These are phyloP conservation scores for Rhizophora apiculata DNA, from an alignment of 345 rosid species.

Conservation along the genomic window DNA sequence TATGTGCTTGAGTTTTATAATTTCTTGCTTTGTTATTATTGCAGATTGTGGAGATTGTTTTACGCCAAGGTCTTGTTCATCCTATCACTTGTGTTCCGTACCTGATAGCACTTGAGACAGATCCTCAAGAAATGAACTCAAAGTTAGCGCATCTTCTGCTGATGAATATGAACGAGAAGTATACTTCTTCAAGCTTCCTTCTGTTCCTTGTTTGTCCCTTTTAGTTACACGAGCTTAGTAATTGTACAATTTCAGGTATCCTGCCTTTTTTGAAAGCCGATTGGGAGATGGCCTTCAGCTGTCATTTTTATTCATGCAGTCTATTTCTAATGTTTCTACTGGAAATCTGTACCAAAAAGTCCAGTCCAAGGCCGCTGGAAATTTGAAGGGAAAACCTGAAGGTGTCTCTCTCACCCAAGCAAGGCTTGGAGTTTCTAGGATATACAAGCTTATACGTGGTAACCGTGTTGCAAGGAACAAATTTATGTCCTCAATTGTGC, in stretches of 20 bases:
- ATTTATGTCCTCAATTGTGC: constrained; percentile 94
- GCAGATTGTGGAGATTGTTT: constrained; percentile 97
- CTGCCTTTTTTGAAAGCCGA: constrained; percentile 95
- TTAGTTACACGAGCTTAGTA: constrained; percentile 21
- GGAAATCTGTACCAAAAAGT: constrained; percentile 40
- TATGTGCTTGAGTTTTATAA: background rate
- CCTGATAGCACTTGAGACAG: constrained; percentile 98
- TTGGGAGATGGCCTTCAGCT: constrained; percentile 96
- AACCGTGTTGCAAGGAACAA: constrained; percentile 88
- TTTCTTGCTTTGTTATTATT: constrained; percentile 1
- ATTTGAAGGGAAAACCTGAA: constrained; percentile 60
- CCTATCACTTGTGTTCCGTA: constrained; percentile 98
- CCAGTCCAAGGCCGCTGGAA: constrained; percentile 53
- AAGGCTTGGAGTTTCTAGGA: constrained; percentile 92
- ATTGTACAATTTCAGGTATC: constrained; percentile 64
- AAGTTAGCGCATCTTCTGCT: constrained; percentile 97
- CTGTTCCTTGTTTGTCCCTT: background rate
- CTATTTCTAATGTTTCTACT: constrained; percentile 39
- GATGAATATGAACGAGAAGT: constrained; percentile 99
- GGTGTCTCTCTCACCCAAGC: constrained; percentile 70
- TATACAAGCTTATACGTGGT: constrained; percentile 94
- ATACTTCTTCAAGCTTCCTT: constrained; percentile 20
- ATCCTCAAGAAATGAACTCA: constrained; percentile 86
- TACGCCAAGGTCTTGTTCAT: constrained; percentile 99
- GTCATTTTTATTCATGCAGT: constrained; percentile 80